Evolutionary conservation across 192 early-diverging fungal genomes (phyloP).

Genomic region (Coemansia sp.): DNA sequence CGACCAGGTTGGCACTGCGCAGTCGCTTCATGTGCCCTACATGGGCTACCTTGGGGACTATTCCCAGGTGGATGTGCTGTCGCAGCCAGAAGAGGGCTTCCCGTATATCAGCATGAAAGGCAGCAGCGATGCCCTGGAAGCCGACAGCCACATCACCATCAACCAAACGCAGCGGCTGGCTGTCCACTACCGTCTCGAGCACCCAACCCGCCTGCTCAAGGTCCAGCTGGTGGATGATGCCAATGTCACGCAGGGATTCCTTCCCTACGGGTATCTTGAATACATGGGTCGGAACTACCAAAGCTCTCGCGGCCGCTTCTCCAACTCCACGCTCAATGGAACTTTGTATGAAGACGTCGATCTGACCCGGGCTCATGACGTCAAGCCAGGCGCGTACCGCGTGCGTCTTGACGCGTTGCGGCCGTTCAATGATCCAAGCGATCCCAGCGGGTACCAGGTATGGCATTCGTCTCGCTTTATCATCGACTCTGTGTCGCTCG

Average conservation of each 20-base stretch:
- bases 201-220: slow-evolving; percentile 44
- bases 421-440: slow-evolving; percentile 39
- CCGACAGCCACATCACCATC: slow-evolving; percentile 27
- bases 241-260: slow-evolving; percentile 40
- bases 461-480: slow-evolving; percentile 50
- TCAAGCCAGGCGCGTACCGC: slow-evolving; percentile 35
- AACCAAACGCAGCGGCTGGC: slow-evolving; percentile 33
- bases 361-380: slow-evolving; percentile 21
- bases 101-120: slow-evolving; percentile 43
- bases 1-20: slow-evolving; percentile 35
- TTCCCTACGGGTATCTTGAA: slow-evolving; percentile 45
- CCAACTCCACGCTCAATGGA: slow-evolving; percentile 51
- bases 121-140: slow-evolving; percentile 28
- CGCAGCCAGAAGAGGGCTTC: slow-evolving; percentile 37
- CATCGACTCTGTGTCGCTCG: slow-evolving; percentile 39
- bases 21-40: slow-evolving; percentile 48
- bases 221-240: slow-evolving; percentile 45
- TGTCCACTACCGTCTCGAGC: slow-evolving; percentile 49
- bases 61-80: slow-evolving; percentile 37
- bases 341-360: slow-evolving; percentile 46
- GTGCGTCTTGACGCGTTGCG: slow-evolving; percentile 51
- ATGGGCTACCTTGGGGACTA: slow-evolving; percentile 51
- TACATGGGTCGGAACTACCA: slow-evolving; percentile 54
- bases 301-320: slow-evolving; percentile 31
- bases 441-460: slow-evolving; percentile 43